Percentiles rank a stretch among this genome's conserved stretches.
Evolutionary conservation across 306 rosid species (phyloP).

Genomic region (Gastrolobium villosum): DNA sequence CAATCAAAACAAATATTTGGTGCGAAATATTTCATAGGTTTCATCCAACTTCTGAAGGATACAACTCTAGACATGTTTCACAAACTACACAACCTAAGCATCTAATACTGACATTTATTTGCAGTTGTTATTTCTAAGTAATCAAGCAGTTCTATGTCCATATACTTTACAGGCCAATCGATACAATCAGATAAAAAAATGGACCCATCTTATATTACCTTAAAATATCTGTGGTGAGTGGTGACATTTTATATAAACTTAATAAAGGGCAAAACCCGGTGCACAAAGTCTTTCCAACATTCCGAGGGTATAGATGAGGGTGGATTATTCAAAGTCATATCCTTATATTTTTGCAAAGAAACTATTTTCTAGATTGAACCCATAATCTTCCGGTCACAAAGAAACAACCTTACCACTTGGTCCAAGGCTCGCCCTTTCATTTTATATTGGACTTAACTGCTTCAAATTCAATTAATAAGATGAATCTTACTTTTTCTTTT

Average conservation of each 20-base stretch:
- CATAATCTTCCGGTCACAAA: no score
- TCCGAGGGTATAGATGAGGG: no score
- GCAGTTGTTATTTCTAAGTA: background rate
- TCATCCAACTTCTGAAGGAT: no score
- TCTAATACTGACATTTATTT: no score
- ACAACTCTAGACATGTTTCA: no score
- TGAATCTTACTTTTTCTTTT: background rate
- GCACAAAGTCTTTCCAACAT: no score
- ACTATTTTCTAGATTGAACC: no score
- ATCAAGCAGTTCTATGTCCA: conserved; percentile 24
- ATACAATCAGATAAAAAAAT: background rate
- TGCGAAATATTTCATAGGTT: background rate
- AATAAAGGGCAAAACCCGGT: background rate
- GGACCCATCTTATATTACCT: background rate
- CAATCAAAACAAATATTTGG: conserved; percentile 36
- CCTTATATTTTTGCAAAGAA: no score
- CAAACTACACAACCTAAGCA: no score
- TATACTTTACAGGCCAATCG: background rate
- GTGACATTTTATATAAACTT: background rate
- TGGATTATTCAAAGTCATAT: no score
- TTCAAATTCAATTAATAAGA: conserved; percentile 33
- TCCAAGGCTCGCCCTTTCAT: no score
- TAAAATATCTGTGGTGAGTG: background rate
- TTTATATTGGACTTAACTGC: background rate
- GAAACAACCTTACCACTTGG: no score